Percentiles rank a stretch among this genome's conserved stretches.
phyloP scores from a whole-genome alignment of 2,329 filamentous ascomycete species.

The Pseudogymnoascus sp. region DNA sequence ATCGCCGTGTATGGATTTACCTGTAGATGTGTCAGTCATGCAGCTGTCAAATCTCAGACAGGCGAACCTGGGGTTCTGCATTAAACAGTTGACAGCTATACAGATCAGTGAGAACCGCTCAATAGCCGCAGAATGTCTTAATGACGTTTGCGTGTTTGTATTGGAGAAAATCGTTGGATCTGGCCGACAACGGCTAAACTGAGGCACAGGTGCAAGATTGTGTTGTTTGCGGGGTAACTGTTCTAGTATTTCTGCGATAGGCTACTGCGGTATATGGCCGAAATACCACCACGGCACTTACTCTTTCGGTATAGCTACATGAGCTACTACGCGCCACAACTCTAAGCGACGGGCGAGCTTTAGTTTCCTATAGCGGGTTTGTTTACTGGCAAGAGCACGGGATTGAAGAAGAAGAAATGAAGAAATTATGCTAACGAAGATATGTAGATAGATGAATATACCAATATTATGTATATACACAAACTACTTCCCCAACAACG shows the following conservation, averaged over 20 bases:
- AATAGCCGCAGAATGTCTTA: too few species aligned
- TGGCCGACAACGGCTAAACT: background rate
- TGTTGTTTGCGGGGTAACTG: slow-evolving; percentile 5
- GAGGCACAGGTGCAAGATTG: background rate
- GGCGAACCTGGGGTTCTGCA: background rate
- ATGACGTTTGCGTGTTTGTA: background rate
- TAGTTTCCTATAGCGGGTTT: too few species aligned
- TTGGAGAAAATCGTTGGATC: background rate
- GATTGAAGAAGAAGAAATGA: background rate
- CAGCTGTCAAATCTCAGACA: background rate
- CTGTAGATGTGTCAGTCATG: background rate
- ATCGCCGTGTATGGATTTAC: background rate
- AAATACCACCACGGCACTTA: slow-evolving; percentile 8
- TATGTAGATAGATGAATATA: background rate
- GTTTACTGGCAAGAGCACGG: too few species aligned
- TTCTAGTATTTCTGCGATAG: background rate
- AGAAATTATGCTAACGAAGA: background rate
- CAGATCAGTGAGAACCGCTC: background rate
- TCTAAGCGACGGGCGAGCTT: background rate
- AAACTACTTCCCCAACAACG: background rate
- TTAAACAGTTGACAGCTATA: background rate
- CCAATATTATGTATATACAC: background rate
- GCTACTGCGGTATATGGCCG: background rate
- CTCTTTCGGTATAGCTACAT: background rate
- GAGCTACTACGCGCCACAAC: slow-evolving; percentile 33